phyloP scores from a whole-genome alignment of 2,329 filamentous ascomycete genomes.

The Microsporum audouinii region DNA sequence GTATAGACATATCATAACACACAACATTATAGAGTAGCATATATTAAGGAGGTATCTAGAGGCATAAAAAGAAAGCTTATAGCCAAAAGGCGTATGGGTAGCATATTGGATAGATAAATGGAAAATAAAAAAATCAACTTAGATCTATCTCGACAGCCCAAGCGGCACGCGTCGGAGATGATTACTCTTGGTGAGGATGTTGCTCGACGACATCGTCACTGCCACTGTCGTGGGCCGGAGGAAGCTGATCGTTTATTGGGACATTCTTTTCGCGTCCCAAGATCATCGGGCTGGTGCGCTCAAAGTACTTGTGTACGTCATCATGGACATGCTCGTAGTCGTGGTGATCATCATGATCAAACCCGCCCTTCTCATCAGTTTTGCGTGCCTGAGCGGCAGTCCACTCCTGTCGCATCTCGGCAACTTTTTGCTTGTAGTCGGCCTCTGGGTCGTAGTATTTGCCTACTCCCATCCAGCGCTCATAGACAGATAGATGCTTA shows the following conservation, averaged over 20 bases:
- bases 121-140: not conserved
- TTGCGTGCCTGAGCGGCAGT: slow-evolving; percentile 41
- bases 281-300: slow-evolving; percentile 33
- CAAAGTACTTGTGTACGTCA: slow-evolving; percentile 44
- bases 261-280: slow-evolving; percentile 8
- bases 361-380: slow-evolving; percentile 38
- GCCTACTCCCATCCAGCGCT: slow-evolving; percentile 64
- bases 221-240: slow-evolving; percentile 3
- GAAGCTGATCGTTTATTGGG: slow-evolving; percentile 2
- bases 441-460: slow-evolving; percentile 73
- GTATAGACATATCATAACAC: not conserved
- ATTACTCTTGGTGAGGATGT: not conserved
- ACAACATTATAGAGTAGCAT: too few relatives aligned
- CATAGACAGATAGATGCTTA: slow-evolving; percentile 77
- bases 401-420: slow-evolving; percentile 60
- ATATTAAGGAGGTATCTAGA: too few relatives aligned
- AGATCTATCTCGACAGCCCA: too few relatives aligned
- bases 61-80: too few relatives aligned
- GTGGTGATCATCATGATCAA: slow-evolving; percentile 29
- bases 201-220: not conserved
- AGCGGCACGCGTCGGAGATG: too few relatives aligned
- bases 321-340: slow-evolving; percentile 39
- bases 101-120: not conserved
- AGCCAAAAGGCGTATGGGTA: too few relatives aligned
- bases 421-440: slow-evolving; percentile 74